Evolutionary conservation across 225 moss, liverwort and hornwort species (phyloP), one percentile per base, ranked within the genome.

Genomic region (Physcomitrellopsis africana): DNA sequence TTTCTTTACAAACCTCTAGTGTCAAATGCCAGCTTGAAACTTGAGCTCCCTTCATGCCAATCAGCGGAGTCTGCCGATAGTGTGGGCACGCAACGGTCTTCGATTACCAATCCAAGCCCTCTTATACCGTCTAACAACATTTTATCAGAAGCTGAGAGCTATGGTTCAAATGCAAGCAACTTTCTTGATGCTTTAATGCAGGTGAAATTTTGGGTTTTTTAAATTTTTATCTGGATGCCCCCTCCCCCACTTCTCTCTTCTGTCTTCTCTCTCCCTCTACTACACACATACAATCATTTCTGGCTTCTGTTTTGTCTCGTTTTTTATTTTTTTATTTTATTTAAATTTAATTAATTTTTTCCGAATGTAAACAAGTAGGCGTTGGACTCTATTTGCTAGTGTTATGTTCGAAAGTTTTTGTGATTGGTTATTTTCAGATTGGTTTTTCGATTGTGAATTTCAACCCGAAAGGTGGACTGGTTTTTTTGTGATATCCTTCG

Each of bases 31-130:
- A 68, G 88, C 83, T 85, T 86, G 81, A 86, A 87, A 84, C 65
- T 88, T 87, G 90, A 91, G 88, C 90, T 88, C 90, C 90, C 87
- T 87, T 91, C 85, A 91, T 84, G 88, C 88, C 90, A 91, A 91
- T 86, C 90, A 70, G 81, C 90, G 41, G 90, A 91, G 77, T 91
- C 90, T 80, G 90, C 86, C 29, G 90, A 88, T 72, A 86, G 87
- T 65, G 86, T 83, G 44, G 88, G 90, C 85, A 91, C 90, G 3
- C 87, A 85, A 10, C 83, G 78, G 66, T 88, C 90, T 46, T 88
- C 84, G 11, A 79, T 88, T 81, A 88, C 86, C 14, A 53, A 53
- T 53, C 17, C 69, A 53, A 91, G 86, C 81, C 85, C 86, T 11
- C 86, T 83, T 72, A 87, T 87, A 62, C 85, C 90, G n/a, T 81